Percentiles rank a stretch among this genome's conserved stretches.
Evolutionary conservation across 768 basidiomycete genomes (phyloP).

Genomic region (Tylopilus cervinicoccineus): DNA sequence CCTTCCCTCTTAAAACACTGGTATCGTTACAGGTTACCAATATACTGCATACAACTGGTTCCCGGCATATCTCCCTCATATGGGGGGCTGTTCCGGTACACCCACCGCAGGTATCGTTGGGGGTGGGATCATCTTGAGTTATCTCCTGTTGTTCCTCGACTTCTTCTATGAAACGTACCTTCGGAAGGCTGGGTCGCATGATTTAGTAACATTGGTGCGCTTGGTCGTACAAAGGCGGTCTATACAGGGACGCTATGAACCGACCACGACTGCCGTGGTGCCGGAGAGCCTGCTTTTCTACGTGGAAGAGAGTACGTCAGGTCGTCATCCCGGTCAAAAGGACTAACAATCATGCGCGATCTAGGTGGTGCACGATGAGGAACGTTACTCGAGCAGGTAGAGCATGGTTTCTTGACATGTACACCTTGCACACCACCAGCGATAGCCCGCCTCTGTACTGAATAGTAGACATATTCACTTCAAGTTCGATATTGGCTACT

Average conservation of each 20-base stretch:
- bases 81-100: conserved; percentile 14
- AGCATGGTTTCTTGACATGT: not conserved
- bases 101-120: conserved; percentile 14
- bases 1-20: not conserved
- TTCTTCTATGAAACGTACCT: conserved; percentile 20
- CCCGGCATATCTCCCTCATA: conserved; percentile 14
- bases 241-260: not conserved
- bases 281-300: conserved; percentile 10
- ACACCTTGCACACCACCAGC: not conserved
- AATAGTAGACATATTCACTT: not conserved
- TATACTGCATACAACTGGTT: conserved; percentile 19
- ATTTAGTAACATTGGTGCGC: not conserved
- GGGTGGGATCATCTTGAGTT: conserved; percentile 12
- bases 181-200: conserved; percentile 1
- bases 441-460: not conserved
- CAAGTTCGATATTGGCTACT: no score
- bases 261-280: not conserved
- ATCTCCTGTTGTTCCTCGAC: conserved; percentile 20
- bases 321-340: not conserved
- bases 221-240: not conserved
- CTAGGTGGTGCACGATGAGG: not conserved
- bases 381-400: not conserved
- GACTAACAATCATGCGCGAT: not conserved
- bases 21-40: conserved; percentile 11
- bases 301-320: conserved; percentile 8